Base-by-base conservation (phyloP, 2,329 filamentous ascomycete genomes). In the Sclerotinia sclerotiorum region DNA sequence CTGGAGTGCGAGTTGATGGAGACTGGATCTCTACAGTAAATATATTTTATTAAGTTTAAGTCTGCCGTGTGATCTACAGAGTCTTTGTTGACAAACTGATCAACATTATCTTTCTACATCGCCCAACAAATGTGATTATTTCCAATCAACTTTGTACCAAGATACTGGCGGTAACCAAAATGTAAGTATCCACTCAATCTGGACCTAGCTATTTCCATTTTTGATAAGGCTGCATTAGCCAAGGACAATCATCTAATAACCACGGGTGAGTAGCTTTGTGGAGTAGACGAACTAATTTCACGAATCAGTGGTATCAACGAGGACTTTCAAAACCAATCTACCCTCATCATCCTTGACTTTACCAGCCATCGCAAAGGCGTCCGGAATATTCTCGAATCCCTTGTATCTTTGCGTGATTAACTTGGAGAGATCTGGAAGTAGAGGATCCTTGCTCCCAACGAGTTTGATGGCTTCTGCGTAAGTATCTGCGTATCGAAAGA, bases 381-480 rank as follows among this genome's bases (percentile, higher is more conserved):
- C 86, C 27, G 94, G 80, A 0, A 94, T 93, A 77, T 95, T 88
- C 80, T 97, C 94, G 56, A 98, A 83, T 71, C 85, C 84, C 55
- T 74, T 74, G 81, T 90, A 97, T 29, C 92, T 85, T 82, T 98
- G 94, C 60, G 94, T 97, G 51, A 97, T 92, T 69, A 99, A 82
- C 79, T 87, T 90, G 71, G 84, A 85, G 74, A 98, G 81, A 78
- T 96, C 88, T 73, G 97, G 86, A 3, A 97, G 73, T 19, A 75
- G 62, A 7, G 75, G 72, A 32, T 77, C 87, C 1, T 91, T 91
- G 78, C 90, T 93, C 82, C 92, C 87, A 35, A 98, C 85, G 72
- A 98, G 82, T 63, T 93, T 87, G 73, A 98, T 97, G 49, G 95
- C 95, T 71, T 93, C 88, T 42, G 93, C 93, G 91, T 94, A 98